Conservation (phyloP, 2,329 filamentous ascomycete species). For the Chalaropsis thielavioides region DNA sequence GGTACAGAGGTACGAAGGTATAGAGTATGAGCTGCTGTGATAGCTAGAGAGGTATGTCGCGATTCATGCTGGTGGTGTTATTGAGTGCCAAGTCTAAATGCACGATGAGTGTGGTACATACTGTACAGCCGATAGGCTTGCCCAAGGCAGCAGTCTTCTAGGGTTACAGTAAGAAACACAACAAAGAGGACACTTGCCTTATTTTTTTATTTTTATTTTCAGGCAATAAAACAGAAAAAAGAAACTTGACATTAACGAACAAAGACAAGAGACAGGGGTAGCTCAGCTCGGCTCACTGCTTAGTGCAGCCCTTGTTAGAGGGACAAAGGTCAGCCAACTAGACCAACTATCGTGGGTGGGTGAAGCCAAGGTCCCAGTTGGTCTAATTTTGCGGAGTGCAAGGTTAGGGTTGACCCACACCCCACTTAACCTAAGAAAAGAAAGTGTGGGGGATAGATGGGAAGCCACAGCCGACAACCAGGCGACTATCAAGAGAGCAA, state of each 20-base stretch:
- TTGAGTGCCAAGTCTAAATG: neutral
- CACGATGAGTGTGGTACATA: too few species aligned
- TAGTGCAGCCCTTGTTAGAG: neutral
- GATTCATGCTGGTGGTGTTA: neutral
- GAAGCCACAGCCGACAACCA: neutral
- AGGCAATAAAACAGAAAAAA: neutral
- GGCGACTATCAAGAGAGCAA: neutral
- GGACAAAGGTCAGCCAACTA: neutral
- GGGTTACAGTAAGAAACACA: neutral
- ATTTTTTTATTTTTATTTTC: neutral
- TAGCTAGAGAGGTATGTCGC: neutral
- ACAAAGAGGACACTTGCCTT: neutral
- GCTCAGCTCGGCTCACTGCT: neutral
- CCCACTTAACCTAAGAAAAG: neutral
- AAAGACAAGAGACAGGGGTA: neutral
- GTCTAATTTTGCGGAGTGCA: neutral
- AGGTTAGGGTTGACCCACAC: neutral
- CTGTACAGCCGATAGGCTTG: too few species aligned
- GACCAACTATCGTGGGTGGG: neutral
- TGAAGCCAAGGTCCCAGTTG: neutral
- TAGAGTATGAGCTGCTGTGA: neutral
- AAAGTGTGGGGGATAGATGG: slow-evolving; percentile 10
- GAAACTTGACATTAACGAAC: neutral
- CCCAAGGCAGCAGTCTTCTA: neutral
- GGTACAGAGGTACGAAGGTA: too few species aligned